Evolutionary conservation across 1,284 basidiomycete species (phyloP), one percentile per base, ranked within the genome.

Genomic region (Puccinia polysora): DNA sequence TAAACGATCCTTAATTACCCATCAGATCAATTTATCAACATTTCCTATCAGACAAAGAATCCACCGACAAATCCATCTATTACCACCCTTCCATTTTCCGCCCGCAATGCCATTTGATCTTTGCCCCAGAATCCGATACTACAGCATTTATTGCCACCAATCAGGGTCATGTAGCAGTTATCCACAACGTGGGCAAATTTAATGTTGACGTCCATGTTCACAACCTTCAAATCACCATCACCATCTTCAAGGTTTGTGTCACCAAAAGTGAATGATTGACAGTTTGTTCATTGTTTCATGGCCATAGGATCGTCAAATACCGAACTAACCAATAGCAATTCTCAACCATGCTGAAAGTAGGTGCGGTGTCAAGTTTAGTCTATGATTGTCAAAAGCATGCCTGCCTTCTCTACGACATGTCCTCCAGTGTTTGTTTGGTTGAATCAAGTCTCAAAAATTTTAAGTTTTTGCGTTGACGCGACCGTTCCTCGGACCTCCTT

Each of bases 381-480:
- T 58, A 58, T 40, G 56, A 58, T 38, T 58, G 56, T 38, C 36
- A 58, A 32, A 34, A 40, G 28, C 8, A 58, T 23, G 56, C 34
- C 34, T 58, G 56, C 40, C 56, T 58, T 58, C 56, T 58, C 15
- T 58, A 58, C 56, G 30, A 58, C 5, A 20, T 58, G 36, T 58
- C 56, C 34, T 34, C 40, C 36, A 36, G 34, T 10, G 28, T 5
- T 5, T 8, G 5, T 53, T 58, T n/a, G n/a, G n/a, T n/a, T n/a
- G n/a, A n/a, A n/a, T n/a, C 40, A 40, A 15, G n/a, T 7, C 4
- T 3, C 5, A 8, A 18, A 25, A 52, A 23, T 58, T 58, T 20
- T n/a, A n/a, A n/a, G n/a, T n/a, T n/a, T n/a, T n/a, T n/a, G n/a
- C n/a, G n/a, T n/a, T n/a, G n/a, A n/a, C n/a, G n/a, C n/a, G n/a